Conservation (phyloP, 768 basidiomycete species). For the Kwoniella dendrophila region DNA sequence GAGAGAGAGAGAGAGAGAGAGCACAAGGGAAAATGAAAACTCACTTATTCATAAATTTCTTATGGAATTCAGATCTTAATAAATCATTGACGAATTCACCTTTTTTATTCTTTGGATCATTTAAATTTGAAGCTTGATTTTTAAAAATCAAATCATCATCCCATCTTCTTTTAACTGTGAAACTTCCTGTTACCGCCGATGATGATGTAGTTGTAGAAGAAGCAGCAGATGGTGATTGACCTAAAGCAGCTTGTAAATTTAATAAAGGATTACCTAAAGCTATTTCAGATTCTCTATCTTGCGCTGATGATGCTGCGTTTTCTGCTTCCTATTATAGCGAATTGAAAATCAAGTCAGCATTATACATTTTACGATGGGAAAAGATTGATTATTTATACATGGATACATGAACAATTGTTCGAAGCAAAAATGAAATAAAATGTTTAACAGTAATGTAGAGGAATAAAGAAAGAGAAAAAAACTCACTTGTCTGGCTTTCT, state of each 20-base stretch:
- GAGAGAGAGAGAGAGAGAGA: too few relatives aligned
- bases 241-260: slow-evolving; percentile 87
- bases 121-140: slow-evolving; percentile 82
- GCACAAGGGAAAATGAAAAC: too few relatives aligned
- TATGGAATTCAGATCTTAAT: slow-evolving; percentile 64
- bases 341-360: not conserved
- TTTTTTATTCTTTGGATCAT: slow-evolving; percentile 65
- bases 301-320: slow-evolving; percentile 63
- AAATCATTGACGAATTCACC: slow-evolving; percentile 91
- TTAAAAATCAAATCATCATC: slow-evolving; percentile 99
- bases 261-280: slow-evolving; percentile 85
- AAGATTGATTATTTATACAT: not conserved
- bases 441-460: too few relatives aligned
- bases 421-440: too few relatives aligned
- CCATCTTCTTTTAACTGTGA: slow-evolving; percentile 91
- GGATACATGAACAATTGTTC: too few relatives aligned
- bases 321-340: slow-evolving; percentile 66
- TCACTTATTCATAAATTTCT: slow-evolving; percentile 54
- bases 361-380: not conserved
- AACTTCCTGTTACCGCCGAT: slow-evolving; percentile 65
- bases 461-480: not conserved
- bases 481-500: slow-evolving; percentile 68
- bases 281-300: slow-evolving; percentile 74
- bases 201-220: slow-evolving; percentile 62
- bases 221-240: slow-evolving; percentile 62